Percentiles rank a stretch among this genome's conserved stretches.
These are phyloP conservation scores for Linnemannia zychae DNA, from an alignment of 192 early-diverging fungal species.

Conservation along the genomic window DNA sequence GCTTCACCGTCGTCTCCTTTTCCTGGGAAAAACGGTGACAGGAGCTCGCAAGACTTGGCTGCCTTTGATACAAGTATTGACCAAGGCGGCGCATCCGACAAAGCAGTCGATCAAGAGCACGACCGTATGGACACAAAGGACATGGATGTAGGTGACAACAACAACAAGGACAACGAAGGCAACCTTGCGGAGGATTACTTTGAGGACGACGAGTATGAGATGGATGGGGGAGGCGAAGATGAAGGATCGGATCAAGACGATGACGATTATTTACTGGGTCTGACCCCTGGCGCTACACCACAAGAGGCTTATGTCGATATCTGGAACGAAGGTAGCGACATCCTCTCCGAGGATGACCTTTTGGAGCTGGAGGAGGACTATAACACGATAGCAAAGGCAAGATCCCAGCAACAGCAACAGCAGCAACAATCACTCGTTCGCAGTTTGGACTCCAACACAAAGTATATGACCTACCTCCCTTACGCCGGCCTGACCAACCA, in stretches of 20 bases:
- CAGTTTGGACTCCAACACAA: slow-evolving; percentile 9
- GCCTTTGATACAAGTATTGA: not conserved
- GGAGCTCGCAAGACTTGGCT: not conserved
- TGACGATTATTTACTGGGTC: not conserved
- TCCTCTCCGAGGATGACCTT: slow-evolving; percentile 33
- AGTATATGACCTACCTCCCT: slow-evolving; percentile 44
- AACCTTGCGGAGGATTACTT: not conserved
- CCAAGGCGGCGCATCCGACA: not conserved
- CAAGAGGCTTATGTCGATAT: slow-evolving; percentile 24
- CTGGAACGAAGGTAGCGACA: slow-evolving; percentile 22
- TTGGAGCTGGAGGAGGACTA: slow-evolving; percentile 41
- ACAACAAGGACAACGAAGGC: not conserved
- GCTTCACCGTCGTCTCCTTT: not conserved
- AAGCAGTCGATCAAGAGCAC: not conserved
- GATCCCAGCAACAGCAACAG: not conserved
- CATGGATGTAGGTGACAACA: not conserved
- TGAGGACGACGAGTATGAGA: not conserved
- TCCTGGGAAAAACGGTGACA: not conserved
- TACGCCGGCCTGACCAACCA: slow-evolving; percentile 30
- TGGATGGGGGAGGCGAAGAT: not conserved
- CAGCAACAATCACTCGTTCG: not conserved
- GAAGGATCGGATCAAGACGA: not conserved
- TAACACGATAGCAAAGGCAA: not conserved
- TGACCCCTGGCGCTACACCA: slow-evolving; percentile 10
- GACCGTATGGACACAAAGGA: not conserved